Base-by-base conservation (phyloP, 2,329 filamentous ascomycete species). In the Beauveria asiatica region DNA sequence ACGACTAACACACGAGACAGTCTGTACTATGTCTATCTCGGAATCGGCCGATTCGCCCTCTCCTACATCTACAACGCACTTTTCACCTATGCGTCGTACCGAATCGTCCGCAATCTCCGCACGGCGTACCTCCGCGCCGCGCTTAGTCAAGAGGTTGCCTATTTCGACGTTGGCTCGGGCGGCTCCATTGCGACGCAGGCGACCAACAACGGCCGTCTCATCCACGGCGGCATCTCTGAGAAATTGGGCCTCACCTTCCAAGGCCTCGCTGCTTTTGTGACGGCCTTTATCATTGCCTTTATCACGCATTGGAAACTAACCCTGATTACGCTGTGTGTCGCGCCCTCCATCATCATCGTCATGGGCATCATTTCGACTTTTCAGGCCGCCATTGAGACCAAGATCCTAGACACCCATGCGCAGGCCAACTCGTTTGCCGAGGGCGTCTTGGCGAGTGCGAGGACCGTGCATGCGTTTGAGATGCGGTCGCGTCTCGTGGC, bases 21-120 rank as follows among this genome's bases (percentile, higher is more conserved):
- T 0, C 70, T 85, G 6, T 84, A 80, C 67, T 83, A 85, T 64
- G 73, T 85, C 27, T 85, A 84, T 62, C 72, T 85, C 13, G 83
- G 83, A 64, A 72, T 84, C 55, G 82, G 70, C 0, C 78, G 80
- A 49, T 80, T 84, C 61, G 66, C 71, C 23, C 69, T 82, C 17
- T 74, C 78, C 13, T 85, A 84, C 63, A 66, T 75, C 19, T 75
- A 76, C 67, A 74, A 74, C 51, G 66, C 70, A 3, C 70, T 73
- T 53, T 68, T 82, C 21, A 82, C 78, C 3, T 77, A 82, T 44
- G 73, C 78, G 4, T 79, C 80, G 2, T 78, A 78, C 57, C 73
- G 80, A 10, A 79, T 80, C 3, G 80, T 80, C 3, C 76, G 78
- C 60, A 77, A 73, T 37, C 70, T 77, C 37, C 73, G 82, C 10